phyloP scores from a whole-genome alignment of 768 basidiomycete species.

The Suillus weaverae region DNA sequence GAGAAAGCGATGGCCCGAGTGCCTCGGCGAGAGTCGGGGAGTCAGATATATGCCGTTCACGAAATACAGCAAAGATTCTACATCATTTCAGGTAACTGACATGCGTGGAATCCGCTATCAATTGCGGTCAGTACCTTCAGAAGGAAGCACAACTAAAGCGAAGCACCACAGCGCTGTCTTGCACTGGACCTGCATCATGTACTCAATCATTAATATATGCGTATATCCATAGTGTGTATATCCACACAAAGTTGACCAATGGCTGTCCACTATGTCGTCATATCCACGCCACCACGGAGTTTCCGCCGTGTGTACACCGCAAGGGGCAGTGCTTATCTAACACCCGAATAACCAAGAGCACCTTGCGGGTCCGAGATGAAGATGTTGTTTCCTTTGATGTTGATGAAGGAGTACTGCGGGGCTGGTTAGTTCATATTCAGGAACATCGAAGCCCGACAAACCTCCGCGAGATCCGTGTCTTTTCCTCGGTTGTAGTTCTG shows the following conservation, averaged over 20 bases:
- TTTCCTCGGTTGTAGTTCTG: constrained; percentile 53
- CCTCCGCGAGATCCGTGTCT: constrained; percentile 51
- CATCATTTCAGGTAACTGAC: neutral
- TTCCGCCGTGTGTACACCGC: neutral
- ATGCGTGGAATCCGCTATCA: neutral
- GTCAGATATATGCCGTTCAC: neutral
- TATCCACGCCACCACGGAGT: neutral
- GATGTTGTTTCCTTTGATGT: constrained; percentile 48
- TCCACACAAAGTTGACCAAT: neutral
- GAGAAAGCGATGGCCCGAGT: neutral
- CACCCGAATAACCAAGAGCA: constrained; percentile 7
- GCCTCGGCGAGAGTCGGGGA: neutral
- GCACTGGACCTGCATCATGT: neutral
- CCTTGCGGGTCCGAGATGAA: constrained; percentile 38
- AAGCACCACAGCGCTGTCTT: neutral
- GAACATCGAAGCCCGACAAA: constrained; percentile 18
- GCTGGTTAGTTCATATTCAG: constrained; percentile 5
- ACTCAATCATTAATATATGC: neutral
- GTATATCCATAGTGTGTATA: constrained; percentile 2
- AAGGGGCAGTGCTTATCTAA: constrained; percentile 14
- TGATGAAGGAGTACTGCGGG: constrained; percentile 53
- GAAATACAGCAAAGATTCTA: neutral
- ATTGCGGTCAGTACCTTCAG: neutral
- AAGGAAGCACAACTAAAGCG: neutral
- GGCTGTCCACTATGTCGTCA: neutral